Conservation (phyloP, 306 rosid species). For the Abrus pulchellus region DNA sequence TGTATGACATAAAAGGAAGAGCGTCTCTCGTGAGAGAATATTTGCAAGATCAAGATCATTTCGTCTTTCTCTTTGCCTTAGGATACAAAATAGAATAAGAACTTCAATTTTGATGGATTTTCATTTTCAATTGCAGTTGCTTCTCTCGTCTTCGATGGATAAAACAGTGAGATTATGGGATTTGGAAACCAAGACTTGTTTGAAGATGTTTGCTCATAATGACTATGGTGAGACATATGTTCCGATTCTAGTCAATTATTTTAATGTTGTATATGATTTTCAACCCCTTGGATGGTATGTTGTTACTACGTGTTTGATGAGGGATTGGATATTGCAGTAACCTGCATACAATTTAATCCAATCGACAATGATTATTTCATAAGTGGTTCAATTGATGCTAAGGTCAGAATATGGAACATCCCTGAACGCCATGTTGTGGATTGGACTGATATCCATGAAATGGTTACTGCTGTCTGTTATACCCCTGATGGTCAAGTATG, state of each 20-base stretch:
- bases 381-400: constrained; percentile 87
- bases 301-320: background rate
- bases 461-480: constrained; percentile 82
- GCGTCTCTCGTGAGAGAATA: too few relatives aligned
- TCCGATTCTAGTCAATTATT: constrained; percentile 15
- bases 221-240: constrained; percentile 71
- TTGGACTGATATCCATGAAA: constrained; percentile 81
- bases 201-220: constrained; percentile 74
- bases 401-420: constrained; percentile 80
- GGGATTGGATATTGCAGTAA: constrained; percentile 63
- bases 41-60: too few relatives aligned
- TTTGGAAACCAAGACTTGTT: constrained; percentile 68
- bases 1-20: too few relatives aligned
- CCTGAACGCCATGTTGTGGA: constrained; percentile 73
- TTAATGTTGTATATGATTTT: background rate
- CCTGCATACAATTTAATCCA: constrained; percentile 89
- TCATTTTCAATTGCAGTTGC: constrained; percentile 54
- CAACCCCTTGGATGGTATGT: background rate
- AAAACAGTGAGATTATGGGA: constrained; percentile 91
- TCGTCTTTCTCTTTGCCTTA: too few relatives aligned
- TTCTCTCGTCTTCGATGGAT: constrained; percentile 93
- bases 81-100: background rate
- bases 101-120: background rate
- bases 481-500: constrained; percentile 82
- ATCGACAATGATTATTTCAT: constrained; percentile 71